Base-by-base conservation (phyloP, 352 stramenopile genomes). In the Globisporangium echinulatum region DNA sequence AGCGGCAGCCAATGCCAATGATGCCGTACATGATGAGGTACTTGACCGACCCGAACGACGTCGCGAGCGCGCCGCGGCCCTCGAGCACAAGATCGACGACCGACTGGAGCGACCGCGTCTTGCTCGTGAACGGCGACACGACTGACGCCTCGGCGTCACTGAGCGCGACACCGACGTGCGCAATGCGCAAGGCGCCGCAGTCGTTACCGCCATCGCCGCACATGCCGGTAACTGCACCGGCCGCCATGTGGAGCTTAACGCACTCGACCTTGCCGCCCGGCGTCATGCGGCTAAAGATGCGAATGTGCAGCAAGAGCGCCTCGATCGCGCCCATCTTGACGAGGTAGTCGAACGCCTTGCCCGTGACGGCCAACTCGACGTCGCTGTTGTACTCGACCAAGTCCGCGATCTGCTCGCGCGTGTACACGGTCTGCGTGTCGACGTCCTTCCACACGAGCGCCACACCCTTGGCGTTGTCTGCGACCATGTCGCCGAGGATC, bases 131-230 rank as follows among this genome's bases (percentile, higher is more conserved):
- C 40, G 87, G 87, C 52, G 86, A 82, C 59, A 96, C 86, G 1
- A 96, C 75, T 46, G 77, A 92, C 46, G 92, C 89, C 54, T 98
- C 89, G 0, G 87, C 77, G 58, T 95, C 82, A 48, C 87, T 97
- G 19, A 98, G 71, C 13, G 92, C 90, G 40, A 97, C 76, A 50
- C 90, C 90, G 15, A 96, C 87, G 71, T 97, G 90, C 13, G 91
- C 90, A 38, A 92, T 87, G 65, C 90, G 91, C 13, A 98, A 67
- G 37, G 90, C 90, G 58, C 91, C 91, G 61, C 88, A 97, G 60
- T 98, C 91, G 63, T 98, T 98, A 11, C 88, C 88, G 47, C 85
- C 85, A 52, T 94, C 85, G 49, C 85, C 85, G 42, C 83, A 92
- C 85, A 94, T 94, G 7, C 78, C 82, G 8, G 79, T 90, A 7